Conservation (phyloP, 2,329 filamentous ascomycete genomes). For the Fusarium xyrophilum region DNA sequence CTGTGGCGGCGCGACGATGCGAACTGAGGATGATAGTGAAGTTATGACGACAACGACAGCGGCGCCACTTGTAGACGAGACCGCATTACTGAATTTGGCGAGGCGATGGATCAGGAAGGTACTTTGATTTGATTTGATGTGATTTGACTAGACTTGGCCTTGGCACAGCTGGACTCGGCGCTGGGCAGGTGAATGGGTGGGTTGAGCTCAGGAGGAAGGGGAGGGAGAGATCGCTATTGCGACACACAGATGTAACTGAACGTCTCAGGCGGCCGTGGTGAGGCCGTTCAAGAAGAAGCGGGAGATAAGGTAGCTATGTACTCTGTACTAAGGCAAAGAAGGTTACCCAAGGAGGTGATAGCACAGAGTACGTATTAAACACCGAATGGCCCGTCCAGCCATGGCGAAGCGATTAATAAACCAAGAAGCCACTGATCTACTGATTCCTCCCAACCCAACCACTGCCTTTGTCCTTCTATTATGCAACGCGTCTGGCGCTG, state of each 20-base stretch:
- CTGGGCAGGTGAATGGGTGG: background rate
- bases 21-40: background rate
- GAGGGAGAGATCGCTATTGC: background rate
- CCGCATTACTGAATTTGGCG: constrained; percentile 13
- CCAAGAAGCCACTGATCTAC: background rate
- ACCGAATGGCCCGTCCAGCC: background rate
- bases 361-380: background rate
- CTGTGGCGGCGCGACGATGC: background rate
- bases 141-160: background rate
- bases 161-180: background rate
- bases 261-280: constrained; percentile 6
- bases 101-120: background rate
- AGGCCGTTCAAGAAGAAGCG: background rate
- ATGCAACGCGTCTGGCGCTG: background rate
- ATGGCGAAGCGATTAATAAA: background rate
- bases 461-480: background rate
- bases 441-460: background rate
- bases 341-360: background rate
- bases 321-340: background rate
- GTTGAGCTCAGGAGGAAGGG: background rate
- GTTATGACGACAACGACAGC: constrained; percentile 24
- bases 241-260: background rate
- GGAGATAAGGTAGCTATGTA: background rate
- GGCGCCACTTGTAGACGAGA: background rate
- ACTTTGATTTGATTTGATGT: background rate